These are phyloP conservation scores for Plasmodium vivax DNA, from an alignment of 169 alveolate species.

Conservation along the genomic window DNA sequence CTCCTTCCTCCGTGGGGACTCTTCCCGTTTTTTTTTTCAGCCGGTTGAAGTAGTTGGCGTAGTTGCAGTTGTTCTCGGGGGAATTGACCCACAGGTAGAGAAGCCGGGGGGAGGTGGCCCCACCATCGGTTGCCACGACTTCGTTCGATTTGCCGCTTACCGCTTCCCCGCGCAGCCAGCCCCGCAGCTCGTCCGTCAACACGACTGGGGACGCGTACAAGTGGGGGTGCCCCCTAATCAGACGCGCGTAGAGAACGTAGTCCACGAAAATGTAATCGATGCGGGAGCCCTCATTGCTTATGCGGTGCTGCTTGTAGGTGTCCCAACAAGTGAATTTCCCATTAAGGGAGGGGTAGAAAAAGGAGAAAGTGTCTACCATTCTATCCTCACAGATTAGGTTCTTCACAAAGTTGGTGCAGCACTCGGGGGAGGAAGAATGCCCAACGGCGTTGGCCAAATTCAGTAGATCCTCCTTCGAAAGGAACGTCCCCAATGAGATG, in stretches of 20 bases:
- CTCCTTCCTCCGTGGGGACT: background rate
- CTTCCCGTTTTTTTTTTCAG: constrained; percentile 8
- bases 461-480: constrained; percentile 29
- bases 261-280: constrained; percentile 67
- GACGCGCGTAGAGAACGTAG: constrained; percentile 14
- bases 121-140: too few relatives aligned
- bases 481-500: constrained; percentile 6
- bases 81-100: constrained; percentile 3
- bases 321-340: constrained; percentile 75
- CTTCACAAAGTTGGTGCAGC: constrained; percentile 31
- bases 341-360: constrained; percentile 18
- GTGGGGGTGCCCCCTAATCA: constrained; percentile 9
- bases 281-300: constrained; percentile 54
- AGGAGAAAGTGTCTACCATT: constrained; percentile 63
- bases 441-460: constrained; percentile 32
- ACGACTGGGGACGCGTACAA: constrained; percentile 43
- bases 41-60: constrained; percentile 46
- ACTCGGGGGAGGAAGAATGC: constrained; percentile 17
- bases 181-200: constrained; percentile 1
- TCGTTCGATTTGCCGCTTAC: too few relatives aligned
- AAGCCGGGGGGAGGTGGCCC: background rate
- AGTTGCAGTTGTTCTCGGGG: background rate
- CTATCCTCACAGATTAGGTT: constrained; percentile 42
- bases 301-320: constrained; percentile 27
- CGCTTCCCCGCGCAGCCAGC: background rate